Conservation (phyloP, 2,329 filamentous ascomycete species). For the Gaeumannomyces sp. region DNA sequence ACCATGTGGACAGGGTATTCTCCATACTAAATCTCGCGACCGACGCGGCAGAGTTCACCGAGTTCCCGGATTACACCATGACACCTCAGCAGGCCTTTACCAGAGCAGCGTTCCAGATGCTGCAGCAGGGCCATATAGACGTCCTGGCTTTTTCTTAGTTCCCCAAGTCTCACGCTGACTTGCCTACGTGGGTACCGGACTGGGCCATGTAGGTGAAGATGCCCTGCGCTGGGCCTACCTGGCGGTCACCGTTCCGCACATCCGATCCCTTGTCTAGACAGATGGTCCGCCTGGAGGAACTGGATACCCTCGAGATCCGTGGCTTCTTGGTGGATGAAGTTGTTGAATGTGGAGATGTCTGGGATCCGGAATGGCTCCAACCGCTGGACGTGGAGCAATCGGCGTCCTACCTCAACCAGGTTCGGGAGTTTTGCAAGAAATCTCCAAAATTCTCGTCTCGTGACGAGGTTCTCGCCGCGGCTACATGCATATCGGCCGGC, state of each 20-base stretch:
- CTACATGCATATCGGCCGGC: too few species aligned
- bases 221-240: neutral
- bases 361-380: neutral
- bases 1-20: neutral
- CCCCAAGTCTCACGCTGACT: neutral
- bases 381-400: neutral
- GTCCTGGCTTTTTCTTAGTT: neutral
- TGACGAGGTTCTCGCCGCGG: too few species aligned
- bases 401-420: neutral
- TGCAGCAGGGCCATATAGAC: conserved; percentile 1
- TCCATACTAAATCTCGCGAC: neutral
- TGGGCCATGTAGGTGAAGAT: conserved; percentile 4
- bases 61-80: neutral
- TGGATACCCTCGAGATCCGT: neutral
- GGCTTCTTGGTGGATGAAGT: neutral
- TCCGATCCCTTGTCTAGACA: neutral
- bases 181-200: conserved; percentile 5
- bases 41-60: neutral
- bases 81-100: neutral
- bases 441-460: too few species aligned
- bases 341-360: neutral
- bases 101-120: neutral
- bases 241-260: neutral
- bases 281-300: too few species aligned
- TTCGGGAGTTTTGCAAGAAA: too few species aligned